phyloP scores from a whole-genome alignment of 148 eudicot genomes.

The Vaccinium myrtillus region DNA sequence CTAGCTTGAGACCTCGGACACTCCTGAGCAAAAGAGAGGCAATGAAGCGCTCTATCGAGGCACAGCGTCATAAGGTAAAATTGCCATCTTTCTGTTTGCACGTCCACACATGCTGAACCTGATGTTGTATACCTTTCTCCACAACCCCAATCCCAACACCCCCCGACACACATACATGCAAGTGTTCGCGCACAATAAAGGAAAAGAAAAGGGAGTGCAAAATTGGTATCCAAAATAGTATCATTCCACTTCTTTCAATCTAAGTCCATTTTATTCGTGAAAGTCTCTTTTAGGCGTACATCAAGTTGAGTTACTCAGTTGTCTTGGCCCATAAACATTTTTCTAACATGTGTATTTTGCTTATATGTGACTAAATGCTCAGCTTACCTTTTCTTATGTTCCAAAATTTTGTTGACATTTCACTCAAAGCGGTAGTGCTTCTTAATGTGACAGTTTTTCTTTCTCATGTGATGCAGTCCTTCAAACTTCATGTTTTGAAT shows the following conservation, averaged over 20 bases:
- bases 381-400: not conserved
- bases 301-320: not conserved
- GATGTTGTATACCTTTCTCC: not conserved
- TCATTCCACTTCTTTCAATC: not conserved
- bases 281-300: not conserved
- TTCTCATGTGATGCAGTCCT: conserved; percentile 64
- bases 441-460: conserved; percentile 10
- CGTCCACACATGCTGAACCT: not conserved
- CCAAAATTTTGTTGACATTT: not conserved
- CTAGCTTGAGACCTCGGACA: conserved; percentile 73
- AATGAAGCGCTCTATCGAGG: conserved; percentile 72
- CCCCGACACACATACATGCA: not conserved
- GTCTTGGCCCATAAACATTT: not conserved
- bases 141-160: not conserved
- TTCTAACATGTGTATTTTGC: not conserved
- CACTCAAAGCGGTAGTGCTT: not conserved
- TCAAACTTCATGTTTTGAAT: conserved; percentile 88
- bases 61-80: conserved; percentile 79
- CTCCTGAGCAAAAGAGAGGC: conserved; percentile 90
- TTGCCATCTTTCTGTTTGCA: not conserved
- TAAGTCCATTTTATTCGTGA: not conserved
- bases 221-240: not conserved
- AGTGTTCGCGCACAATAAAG: not conserved
- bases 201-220: not conserved
- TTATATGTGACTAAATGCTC: not conserved